Evolutionary conservation across 2,329 filamentous ascomycete species (phyloP).

Genomic region (Sclerotinia subarctica): DNA sequence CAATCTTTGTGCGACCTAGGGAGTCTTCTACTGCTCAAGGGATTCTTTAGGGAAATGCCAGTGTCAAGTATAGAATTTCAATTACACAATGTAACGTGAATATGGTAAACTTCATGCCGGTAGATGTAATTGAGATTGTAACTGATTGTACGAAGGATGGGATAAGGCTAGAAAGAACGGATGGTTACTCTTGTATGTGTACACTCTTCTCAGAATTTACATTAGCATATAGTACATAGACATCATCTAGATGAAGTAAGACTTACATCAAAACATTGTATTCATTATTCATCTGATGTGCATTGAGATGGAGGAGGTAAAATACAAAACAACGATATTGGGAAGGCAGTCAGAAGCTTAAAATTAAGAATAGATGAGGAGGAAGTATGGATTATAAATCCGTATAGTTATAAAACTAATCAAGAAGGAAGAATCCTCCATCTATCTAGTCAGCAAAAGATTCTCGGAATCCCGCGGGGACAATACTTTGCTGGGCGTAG

Average conservation of each 20-base stretch:
- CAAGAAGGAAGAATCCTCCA: neutral
- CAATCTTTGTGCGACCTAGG: neutral
- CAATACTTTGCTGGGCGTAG: neutral
- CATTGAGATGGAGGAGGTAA: neutral
- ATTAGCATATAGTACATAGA: neutral
- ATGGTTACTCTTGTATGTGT: neutral
- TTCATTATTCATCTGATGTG: neutral
- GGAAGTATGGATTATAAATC: neutral
- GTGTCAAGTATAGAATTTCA: neutral
- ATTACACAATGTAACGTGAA: neutral
- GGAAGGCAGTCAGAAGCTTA: slow-evolving; percentile 1
- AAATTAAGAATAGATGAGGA: slow-evolving; percentile 4
- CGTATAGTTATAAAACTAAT: neutral
- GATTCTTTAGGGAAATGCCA: neutral
- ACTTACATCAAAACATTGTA: neutral
- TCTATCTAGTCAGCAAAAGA: slow-evolving; percentile 1
- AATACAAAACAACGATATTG: neutral
- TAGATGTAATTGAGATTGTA: neutral
- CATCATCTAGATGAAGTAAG: neutral
- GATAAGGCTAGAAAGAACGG: neutral
- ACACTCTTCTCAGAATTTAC: neutral
- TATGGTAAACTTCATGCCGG: neutral
- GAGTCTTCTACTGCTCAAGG: neutral
- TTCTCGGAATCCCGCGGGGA: neutral
- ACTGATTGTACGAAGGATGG: neutral